These are phyloP conservation scores for Rhizopus microsporus DNA, from an alignment of 371 early-diverging fungal species.

Conservation along the genomic window DNA sequence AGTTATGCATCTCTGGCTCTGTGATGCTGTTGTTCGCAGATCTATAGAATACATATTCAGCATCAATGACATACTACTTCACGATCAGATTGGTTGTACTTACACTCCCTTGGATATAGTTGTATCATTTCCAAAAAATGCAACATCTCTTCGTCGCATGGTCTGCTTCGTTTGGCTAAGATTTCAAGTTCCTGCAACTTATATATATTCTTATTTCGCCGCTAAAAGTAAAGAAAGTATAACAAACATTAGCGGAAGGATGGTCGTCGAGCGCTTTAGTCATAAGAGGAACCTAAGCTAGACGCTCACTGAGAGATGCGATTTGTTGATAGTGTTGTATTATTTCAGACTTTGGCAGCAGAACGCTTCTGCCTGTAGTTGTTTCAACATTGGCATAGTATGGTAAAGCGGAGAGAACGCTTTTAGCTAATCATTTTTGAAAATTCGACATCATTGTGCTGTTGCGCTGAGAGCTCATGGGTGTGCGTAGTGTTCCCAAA, in stretches of 20 bases:
- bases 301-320: no score
- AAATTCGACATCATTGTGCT: no score
- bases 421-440: no score
- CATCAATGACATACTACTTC: neutral
- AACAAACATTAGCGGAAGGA: neutral
- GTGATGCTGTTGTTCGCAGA: neutral
- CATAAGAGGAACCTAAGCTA: no score
- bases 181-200: neutral
- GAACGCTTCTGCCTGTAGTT: no score
- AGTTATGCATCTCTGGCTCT: neutral
- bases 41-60: neutral
- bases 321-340: no score
- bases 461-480: no score
- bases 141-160: neutral
- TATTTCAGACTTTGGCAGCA: no score
- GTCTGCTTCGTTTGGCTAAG: neutral
- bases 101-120: neutral
- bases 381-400: no score
- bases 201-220: neutral
- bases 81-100: neutral
- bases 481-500: no score
- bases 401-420: no score
- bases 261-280: no score
- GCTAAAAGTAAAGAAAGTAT: conserved; percentile 1
- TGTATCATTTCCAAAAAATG: neutral